Percentiles rank a stretch among this genome's conserved stretches.
phyloP scores from a whole-genome alignment of 1,139 yeast genomes.

The Tardiomyces depauwii region DNA sequence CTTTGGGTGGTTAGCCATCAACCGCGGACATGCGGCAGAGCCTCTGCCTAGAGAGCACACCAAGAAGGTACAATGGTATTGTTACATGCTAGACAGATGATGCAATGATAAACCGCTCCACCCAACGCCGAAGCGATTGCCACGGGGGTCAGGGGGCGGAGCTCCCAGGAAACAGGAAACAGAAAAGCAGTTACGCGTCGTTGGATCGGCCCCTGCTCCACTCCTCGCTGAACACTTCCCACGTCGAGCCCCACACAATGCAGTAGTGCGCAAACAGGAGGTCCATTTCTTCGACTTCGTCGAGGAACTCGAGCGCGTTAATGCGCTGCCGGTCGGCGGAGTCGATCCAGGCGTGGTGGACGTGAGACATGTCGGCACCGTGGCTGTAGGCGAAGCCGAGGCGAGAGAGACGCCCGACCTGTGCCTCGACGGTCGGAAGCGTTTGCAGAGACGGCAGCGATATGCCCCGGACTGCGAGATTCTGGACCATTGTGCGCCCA shows the following conservation, averaged over 20 bases:
- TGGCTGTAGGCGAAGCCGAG: constrained; percentile 18
- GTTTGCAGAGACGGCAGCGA: constrained; percentile 49
- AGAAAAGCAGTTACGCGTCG: neutral
- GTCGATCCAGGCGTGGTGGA: constrained; percentile 49
- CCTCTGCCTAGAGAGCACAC: too few species aligned
- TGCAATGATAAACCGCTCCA: too few species aligned
- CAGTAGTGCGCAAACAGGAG: constrained; percentile 73
- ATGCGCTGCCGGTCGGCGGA: constrained; percentile 41
- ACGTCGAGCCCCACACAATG: constrained; percentile 29
- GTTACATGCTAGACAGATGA: too few species aligned
- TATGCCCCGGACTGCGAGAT: constrained; percentile 62
- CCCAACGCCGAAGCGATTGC: too few species aligned
- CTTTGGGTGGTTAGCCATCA: too few species aligned
- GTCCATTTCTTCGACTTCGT: constrained; percentile 79
- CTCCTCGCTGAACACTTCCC: neutral
- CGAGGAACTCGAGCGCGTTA: constrained; percentile 60
- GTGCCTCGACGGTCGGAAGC: constrained; percentile 40
- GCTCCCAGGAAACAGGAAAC: neutral
- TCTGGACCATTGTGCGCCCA: constrained; percentile 73
- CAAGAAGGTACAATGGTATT: too few species aligned
- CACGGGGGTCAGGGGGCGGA: too few species aligned
- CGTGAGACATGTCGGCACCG: constrained; percentile 47
- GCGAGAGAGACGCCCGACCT: constrained; percentile 25
- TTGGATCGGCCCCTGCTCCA: neutral
- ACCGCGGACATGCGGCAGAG: too few species aligned